Percentiles rank a stretch among this genome's conserved stretches.
Conservation (phyloP, 352 stramenopile species). For the Thraustotheca clavata region DNA sequence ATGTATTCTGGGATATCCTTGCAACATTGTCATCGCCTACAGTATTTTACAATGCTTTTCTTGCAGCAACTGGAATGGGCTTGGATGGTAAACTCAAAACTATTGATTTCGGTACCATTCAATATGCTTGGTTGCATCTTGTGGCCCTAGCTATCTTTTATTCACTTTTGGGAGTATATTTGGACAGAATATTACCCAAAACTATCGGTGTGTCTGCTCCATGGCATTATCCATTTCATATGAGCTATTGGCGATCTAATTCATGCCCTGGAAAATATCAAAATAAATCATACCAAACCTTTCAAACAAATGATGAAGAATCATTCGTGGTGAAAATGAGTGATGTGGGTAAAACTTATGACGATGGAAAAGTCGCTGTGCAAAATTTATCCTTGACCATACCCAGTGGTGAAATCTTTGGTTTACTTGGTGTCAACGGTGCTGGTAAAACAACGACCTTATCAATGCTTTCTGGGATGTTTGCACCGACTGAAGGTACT, state of each 20-base stretch:
- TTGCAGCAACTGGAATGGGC: slow-evolving; percentile 40
- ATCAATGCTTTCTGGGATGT: slow-evolving; percentile 91
- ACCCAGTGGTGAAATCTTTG: slow-evolving; percentile 88
- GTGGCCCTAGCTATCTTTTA: slow-evolving; percentile 79
- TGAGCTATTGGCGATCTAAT: slow-evolving; percentile 68
- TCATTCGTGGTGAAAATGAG: slow-evolving; percentile 37
- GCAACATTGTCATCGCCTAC: slow-evolving; percentile 53
- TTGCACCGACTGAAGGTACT: slow-evolving; percentile 67
- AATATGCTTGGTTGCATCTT: slow-evolving; percentile 50
- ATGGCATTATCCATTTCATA: slow-evolving; percentile 90
- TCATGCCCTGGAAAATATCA: slow-evolving; percentile 7
- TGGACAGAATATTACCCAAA: slow-evolving; percentile 89
- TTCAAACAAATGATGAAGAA: slow-evolving; percentile 19
- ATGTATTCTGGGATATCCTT: slow-evolving; percentile 31
- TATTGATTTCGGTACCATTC: slow-evolving; percentile 37
- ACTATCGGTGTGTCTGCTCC: slow-evolving; percentile 85
- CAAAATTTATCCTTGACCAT: slow-evolving; percentile 83
- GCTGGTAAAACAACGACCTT: slow-evolving; percentile 95
- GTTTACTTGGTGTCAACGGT: slow-evolving; percentile 89
- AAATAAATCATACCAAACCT: slow-evolving; percentile 3
- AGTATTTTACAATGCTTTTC: slow-evolving; percentile 30
- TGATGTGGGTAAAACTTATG: slow-evolving; percentile 53
- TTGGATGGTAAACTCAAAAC: slow-evolving; percentile 28
- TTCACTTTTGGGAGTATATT: slow-evolving; percentile 86
- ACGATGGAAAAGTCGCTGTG: slow-evolving; percentile 70